Evolutionary conservation across 1,284 basidiomycete genomes (phyloP), one percentile per base, ranked within the genome.

Genomic region (Amylostereum areolatum): DNA sequence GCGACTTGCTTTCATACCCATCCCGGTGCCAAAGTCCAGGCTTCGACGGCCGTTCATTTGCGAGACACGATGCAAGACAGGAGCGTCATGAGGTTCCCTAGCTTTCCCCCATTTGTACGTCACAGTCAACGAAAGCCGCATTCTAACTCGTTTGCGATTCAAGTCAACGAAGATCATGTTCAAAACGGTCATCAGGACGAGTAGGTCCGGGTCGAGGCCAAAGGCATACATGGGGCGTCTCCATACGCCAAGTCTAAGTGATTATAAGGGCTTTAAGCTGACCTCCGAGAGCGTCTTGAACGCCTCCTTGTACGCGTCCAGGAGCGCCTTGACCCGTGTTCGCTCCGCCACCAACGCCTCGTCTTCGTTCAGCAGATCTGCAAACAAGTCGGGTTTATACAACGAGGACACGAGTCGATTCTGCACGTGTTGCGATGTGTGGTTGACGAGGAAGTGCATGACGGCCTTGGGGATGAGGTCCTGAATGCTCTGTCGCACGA

Each of bases 241-340:
- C 34, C 9, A n/a, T 18, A 35, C n/a, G n/a, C 9, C n/a, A 35
- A 35, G n/a, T 35, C 9, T n/a, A n/a, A 45, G 46, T n/a, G 8
- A 36, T 64, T 75, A 85, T 59, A 77, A 64, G 27, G 81, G 75
- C 63, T 85, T 87, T 55, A 91, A 63, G 59, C 78, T 85, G 48
- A 91, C 81, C 59, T 91, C 88, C 2, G 86, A 86, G 24, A 91
- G 70, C 27, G 78, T 89, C 70, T 87, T 92, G 74, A 98, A 98
- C 33, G 96, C 96, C 59, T 97, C 95, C 74, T 89, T 94, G 71
- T 99, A 99, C 10, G 96, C 96, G 62, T 97, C 93, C 57, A 99
- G 73, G 47, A 99, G 69, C 10, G 92, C 87, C 78, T 98, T 97
- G 41, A 99, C 91, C 61, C 97, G 77, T 56, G 91, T 81, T 50